Evolutionary conservation across 129 eudicot genomes (phyloP).

Genomic region (Lactuca saligna): DNA sequence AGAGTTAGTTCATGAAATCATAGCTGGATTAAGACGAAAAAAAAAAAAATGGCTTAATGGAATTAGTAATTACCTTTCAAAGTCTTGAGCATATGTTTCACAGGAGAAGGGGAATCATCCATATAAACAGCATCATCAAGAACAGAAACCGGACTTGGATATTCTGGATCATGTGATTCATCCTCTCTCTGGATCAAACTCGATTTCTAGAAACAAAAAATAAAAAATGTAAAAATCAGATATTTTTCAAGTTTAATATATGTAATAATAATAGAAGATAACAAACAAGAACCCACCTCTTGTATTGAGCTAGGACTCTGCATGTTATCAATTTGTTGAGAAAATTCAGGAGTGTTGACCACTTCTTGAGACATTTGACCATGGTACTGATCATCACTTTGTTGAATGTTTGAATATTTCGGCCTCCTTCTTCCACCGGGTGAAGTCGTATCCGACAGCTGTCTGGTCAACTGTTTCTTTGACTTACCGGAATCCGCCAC

Average conservation of each 20-base stretch:
- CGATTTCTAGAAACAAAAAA: constrained; percentile 40
- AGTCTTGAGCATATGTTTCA: constrained; percentile 45
- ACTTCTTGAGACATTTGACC: constrained; percentile 34
- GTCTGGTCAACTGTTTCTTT: constrained; percentile 50
- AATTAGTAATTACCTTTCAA: constrained; percentile 47
- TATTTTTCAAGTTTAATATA: not conserved
- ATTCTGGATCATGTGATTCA: constrained; percentile 54
- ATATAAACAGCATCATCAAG: constrained; percentile 56
- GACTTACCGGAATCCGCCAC: constrained; percentile 50
- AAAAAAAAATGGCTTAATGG: too few species aligned
- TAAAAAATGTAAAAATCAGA: constrained; percentile 10
- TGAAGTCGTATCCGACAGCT: constrained; percentile 63
- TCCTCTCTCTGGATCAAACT: constrained; percentile 42
- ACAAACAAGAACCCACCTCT: constrained; percentile 42
- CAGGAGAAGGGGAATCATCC: constrained; percentile 71
- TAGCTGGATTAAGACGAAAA: too few species aligned
- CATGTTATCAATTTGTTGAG: constrained; percentile 28
- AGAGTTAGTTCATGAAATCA: constrained; percentile 13
- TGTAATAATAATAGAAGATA: not conserved
- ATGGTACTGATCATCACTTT: constrained; percentile 41
- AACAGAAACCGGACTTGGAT: constrained; percentile 91
- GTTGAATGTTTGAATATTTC: constrained; percentile 43
- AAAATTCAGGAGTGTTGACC: constrained; percentile 31
- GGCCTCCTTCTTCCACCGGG: constrained; percentile 83
- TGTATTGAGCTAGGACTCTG: constrained; percentile 37